Base-by-base conservation (phyloP, 768 basidiomycete species). In the Lanmaoa rubissima region DNA sequence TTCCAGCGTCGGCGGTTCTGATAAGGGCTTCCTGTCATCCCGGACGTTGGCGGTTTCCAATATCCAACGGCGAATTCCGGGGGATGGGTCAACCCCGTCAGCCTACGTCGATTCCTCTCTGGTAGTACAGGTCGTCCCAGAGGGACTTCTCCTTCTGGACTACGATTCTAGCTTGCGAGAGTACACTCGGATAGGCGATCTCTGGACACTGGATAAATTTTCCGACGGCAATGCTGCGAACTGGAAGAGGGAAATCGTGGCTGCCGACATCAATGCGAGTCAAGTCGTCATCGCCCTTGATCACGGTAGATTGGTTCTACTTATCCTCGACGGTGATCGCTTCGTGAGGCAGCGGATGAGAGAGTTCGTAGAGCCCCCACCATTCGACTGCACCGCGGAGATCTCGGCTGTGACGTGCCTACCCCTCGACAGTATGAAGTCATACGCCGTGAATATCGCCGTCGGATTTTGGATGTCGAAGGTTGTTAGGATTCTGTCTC, bases 401-500 rank as follows among this genome's bases (percentile, higher is more conserved):
- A 82, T 94, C 50, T 88, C 91, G 11, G 81, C 87, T 0, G 73
- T 94, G 35, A 86, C 87, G 0, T 84, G 90, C 61, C 66, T 76
- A 4, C 84, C 87, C 0, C 64, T 83, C 17, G 80, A 87, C 60
- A 64, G 74, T 1, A 60, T 68, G 11, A 78, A 78, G 60, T 66
- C 71, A 34, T 84, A 76, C 52, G 70, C 88, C 1, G 70, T 70
- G 11, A 61, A 79, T 51, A 70, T 88, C 28, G 82, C 80, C 0
- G 83, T 88, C n/a, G 83, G 86, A 0, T 90, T 90, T 62, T 96
- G 94, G 92, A 80, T 79, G 21, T 80, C 81, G 4, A 87, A 87
- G 61, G 63, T 70, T 9, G 78, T 94, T 40, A 78, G 85, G 62
- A 71, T 94, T 35, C 74, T 90, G 51, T 65, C 68, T 5, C 60